phyloP scores from a whole-genome alignment of 805 yeast genomes.

The Starmera pachycereana region DNA sequence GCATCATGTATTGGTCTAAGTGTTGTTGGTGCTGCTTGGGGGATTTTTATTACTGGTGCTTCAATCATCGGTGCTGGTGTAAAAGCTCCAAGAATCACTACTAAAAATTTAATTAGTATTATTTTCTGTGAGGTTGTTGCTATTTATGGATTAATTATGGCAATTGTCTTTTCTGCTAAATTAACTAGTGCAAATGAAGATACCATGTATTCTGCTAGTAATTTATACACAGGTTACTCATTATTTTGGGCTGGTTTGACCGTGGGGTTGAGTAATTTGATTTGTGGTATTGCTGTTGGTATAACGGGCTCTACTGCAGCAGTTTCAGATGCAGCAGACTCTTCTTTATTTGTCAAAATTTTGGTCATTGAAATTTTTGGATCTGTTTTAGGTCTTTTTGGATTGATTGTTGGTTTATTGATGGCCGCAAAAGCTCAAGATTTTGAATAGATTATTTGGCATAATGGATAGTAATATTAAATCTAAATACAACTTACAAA shows the following conservation, averaged over 20 bases:
- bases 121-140: conserved; percentile 99
- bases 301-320: conserved; percentile 99
- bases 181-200: conserved; percentile 57
- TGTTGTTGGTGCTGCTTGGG: conserved; percentile 99
- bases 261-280: conserved; percentile 85
- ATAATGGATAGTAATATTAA: too few relatives aligned
- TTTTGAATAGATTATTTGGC: conserved; percentile 37
- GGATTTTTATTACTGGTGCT: conserved; percentile 91
- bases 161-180: conserved; percentile 92
- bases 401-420: conserved; percentile 90
- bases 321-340: conserved; percentile 93
- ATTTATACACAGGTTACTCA: conserved; percentile 89
- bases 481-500: too few relatives aligned
- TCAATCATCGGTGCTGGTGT: conserved; percentile 97
- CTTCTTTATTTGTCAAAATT: conserved; percentile 88
- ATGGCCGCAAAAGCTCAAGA: conserved; percentile 96
- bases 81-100: conserved; percentile 92
- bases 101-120: conserved; percentile 91
- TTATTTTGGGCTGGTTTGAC: conserved; percentile 98
- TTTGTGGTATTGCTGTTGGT: conserved; percentile 97
- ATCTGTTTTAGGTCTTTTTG: conserved; percentile 89
- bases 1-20: conserved; percentile 86
- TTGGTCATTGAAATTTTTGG: conserved; percentile 97
- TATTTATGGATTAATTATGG: conserved; percentile 94
- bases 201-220: conserved; percentile 63